Evolutionary conservation across 805 yeast genomes (phyloP).

Genomic region (Saccharomycopsis selenospora): DNA sequence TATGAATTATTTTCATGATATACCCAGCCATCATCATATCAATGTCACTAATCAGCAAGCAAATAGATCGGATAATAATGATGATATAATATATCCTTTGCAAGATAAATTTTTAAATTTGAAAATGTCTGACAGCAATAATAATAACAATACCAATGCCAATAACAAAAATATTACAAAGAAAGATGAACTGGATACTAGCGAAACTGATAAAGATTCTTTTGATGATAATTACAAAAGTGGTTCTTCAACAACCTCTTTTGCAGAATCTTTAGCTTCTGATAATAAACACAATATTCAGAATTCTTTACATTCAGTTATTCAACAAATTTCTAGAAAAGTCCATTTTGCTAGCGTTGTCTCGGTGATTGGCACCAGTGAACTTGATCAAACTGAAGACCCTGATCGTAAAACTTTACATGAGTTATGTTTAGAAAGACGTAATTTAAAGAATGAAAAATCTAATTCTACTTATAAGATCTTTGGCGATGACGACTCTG

Average conservation of each 20-base stretch:
- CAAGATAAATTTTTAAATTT: background rate
- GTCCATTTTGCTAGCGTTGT: constrained; percentile 7
- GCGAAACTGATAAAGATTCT: constrained; percentile 2
- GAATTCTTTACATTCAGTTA: background rate
- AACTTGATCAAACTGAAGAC: constrained; percentile 2
- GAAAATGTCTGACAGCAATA: background rate
- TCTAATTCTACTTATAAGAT: background rate
- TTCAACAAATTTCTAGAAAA: constrained; percentile 3
- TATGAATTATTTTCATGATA: too few species aligned
- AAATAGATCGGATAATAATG: too few species aligned
- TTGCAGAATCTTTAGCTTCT: background rate
- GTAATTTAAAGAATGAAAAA: background rate
- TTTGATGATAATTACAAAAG: constrained; percentile 5
- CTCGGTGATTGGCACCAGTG: constrained; percentile 16
- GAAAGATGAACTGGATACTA: background rate
- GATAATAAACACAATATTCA: background rate
- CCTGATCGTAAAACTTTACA: constrained; percentile 16
- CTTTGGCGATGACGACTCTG: constrained; percentile 13
- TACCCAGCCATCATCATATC: constrained; percentile 1
- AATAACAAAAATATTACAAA: background rate
- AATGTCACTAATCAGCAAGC: background rate
- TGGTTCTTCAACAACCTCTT: constrained; percentile 9
- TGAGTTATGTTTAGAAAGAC: constrained; percentile 16
- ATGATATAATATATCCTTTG: background rate
- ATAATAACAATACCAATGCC: background rate